These are phyloP conservation scores for Aspergillus sojae DNA, from an alignment of 2,329 filamentous ascomycete genomes.

Conservation along the genomic window DNA sequence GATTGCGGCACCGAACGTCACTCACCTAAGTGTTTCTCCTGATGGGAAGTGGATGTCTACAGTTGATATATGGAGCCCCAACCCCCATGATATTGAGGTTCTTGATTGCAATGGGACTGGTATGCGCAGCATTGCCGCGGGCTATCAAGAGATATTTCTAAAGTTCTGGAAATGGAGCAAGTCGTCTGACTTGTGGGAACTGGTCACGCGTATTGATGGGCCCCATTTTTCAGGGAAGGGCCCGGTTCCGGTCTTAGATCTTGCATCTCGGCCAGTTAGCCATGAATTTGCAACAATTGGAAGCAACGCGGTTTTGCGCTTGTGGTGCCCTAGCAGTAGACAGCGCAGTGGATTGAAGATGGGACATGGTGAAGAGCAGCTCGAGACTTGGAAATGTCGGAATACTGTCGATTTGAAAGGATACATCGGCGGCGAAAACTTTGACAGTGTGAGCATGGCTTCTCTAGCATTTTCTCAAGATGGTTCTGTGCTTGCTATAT, in stretches of 20 bases:
- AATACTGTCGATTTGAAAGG: conserved; percentile 55
- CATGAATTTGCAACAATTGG: conserved; percentile 83
- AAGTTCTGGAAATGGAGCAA: conserved; percentile 83
- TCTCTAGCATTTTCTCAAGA: conserved; percentile 79
- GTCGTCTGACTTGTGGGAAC: conserved; percentile 63
- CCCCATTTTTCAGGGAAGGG: conserved; percentile 68
- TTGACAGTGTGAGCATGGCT: conserved; percentile 54
- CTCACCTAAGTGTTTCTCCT: conserved; percentile 71
- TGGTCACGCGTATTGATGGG: conserved; percentile 80
- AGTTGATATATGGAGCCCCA: conserved; percentile 86
- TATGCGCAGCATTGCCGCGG: conserved; percentile 44
- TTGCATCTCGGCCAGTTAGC: conserved; percentile 70
- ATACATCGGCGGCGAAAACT: conserved; percentile 24
- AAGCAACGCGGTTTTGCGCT: conserved; percentile 72
- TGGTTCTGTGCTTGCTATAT: conserved; percentile 76
- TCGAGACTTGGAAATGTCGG: conserved; percentile 75
- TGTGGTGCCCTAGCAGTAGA: conserved; percentile 78
- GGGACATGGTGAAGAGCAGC: conserved; percentile 48
- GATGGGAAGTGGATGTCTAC: conserved; percentile 91
- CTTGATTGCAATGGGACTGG: conserved; percentile 48
- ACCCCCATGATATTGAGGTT: conserved; percentile 66
- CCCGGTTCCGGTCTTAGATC: conserved; percentile 66
- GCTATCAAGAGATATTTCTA: conserved; percentile 72
- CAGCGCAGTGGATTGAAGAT: conserved; percentile 69
- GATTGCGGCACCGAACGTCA: conserved; percentile 77